These are phyloP conservation scores for Ophiostoma montium DNA, from an alignment of 2,329 filamentous ascomycete genomes.

Conservation along the genomic window DNA sequence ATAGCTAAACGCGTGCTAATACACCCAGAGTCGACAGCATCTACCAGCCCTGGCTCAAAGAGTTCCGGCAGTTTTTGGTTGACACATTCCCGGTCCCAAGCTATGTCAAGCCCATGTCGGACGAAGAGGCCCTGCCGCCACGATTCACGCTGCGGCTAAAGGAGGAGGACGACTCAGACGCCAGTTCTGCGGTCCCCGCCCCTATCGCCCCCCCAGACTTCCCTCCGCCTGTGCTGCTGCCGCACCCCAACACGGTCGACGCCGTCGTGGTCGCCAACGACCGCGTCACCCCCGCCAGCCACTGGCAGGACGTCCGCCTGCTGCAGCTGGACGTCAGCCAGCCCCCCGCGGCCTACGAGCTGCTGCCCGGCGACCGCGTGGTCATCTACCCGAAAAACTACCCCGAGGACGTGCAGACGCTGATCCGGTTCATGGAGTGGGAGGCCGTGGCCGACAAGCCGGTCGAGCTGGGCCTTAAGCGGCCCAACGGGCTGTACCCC, in stretches of 20 bases:
- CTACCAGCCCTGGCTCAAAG: constrained; percentile 63
- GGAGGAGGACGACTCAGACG: not conserved
- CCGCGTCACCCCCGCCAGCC: constrained; percentile 57
- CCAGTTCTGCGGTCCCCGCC: not conserved
- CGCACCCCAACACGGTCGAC: constrained; percentile 40
- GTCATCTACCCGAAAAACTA: constrained; percentile 83
- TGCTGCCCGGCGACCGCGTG: constrained; percentile 64
- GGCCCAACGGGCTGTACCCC: constrained; percentile 10
- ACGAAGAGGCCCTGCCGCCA: constrained; percentile 59
- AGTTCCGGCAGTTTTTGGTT: constrained; percentile 52
- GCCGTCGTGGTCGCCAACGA: constrained; percentile 51
- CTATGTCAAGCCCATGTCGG: constrained; percentile 55
- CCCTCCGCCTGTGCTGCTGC: constrained; percentile 29
- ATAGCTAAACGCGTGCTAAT: not conserved
- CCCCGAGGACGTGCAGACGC: constrained; percentile 58
- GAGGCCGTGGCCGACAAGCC: constrained; percentile 52
- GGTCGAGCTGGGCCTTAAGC: constrained; percentile 35
- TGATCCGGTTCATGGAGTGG: constrained; percentile 75
- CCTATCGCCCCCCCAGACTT: constrained; percentile 4
- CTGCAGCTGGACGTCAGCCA: constrained; percentile 43
- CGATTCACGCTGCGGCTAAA: constrained; percentile 38
- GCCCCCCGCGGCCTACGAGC: constrained; percentile 15
- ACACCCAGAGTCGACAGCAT: constrained; percentile 59
- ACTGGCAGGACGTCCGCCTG: constrained; percentile 91
- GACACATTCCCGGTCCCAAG: constrained; percentile 53